A percentile compares a stretch with the other conserved stretches of the same genome.
phyloP scores from a whole-genome alignment of 352 stramenopile species.

The Phytopythium cucurbitacearum region DNA sequence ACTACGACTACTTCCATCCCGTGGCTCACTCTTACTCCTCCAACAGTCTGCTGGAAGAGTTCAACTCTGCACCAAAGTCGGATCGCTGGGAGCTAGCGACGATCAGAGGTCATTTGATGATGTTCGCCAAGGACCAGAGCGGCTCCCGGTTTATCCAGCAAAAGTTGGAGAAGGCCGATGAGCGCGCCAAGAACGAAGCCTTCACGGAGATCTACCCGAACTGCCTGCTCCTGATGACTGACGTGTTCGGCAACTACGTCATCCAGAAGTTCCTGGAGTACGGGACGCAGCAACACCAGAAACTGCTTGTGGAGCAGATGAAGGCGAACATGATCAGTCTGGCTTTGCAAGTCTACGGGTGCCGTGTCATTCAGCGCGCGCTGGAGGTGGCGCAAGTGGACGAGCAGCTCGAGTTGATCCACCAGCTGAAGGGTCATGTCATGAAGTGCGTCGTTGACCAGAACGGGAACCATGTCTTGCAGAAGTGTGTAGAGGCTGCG shows the following conservation, averaged over 20 bases:
- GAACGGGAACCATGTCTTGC: conserved; percentile 98
- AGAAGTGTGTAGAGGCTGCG: conserved; percentile 96
- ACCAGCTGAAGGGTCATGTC: conserved; percentile 74
- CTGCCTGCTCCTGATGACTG: conserved; percentile 81
- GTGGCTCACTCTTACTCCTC: conserved; percentile 62
- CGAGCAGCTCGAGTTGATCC: conserved; percentile 75
- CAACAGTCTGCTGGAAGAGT: conserved; percentile 77
- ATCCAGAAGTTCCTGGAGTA: conserved; percentile 98
- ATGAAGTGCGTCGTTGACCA: conserved; percentile 96
- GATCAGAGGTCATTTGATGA: conserved; percentile 80
- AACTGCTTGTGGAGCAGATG: conserved; percentile 83
- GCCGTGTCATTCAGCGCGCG: conserved; percentile 95
- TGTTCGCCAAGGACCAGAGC: conserved; percentile 85
- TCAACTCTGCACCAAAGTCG: conserved; percentile 57
- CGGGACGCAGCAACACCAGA: conserved; percentile 85
- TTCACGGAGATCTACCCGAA: conserved; percentile 85
- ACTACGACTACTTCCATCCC: conserved; percentile 45
- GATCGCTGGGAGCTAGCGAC: conserved; percentile 79
- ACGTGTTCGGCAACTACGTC: conserved; percentile 99
- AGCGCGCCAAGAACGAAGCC: conserved; percentile 59
- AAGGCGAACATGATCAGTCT: conserved; percentile 93
- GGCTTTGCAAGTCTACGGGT: conserved; percentile 95
- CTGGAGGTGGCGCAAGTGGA: conserved; percentile 70
- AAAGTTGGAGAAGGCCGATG: conserved; percentile 81
- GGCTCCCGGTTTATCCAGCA: conserved; percentile 88